These are phyloP conservation scores for Albizia julibrissin DNA, from an alignment of 306 rosid genomes.

Conservation along the genomic window DNA sequence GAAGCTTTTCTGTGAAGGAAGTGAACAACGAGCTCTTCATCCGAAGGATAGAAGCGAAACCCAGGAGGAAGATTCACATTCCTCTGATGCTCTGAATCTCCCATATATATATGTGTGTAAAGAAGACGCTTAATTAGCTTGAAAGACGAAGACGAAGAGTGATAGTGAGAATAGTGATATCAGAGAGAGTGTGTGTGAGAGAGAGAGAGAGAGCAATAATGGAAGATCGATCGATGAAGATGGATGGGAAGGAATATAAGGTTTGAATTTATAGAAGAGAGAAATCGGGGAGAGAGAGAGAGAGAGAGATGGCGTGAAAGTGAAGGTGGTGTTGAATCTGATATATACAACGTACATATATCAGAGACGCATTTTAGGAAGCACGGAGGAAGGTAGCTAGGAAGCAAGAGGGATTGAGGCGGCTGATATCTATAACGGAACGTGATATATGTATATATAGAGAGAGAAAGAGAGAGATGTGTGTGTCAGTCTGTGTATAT, in stretches of 20 bases:
- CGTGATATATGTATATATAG: constrained; percentile 22
- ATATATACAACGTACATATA: not conserved
- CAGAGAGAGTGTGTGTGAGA: not conserved
- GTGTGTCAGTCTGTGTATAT: no score
- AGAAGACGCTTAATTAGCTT: not conserved
- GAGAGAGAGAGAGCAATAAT: not conserved
- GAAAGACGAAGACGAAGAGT: not conserved
- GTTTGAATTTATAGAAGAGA: constrained; percentile 45
- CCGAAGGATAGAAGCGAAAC: constrained; percentile 82
- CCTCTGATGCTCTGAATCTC: constrained; percentile 35
- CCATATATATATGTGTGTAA: constrained; percentile 29
- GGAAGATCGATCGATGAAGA: not conserved
- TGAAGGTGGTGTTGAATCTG: constrained; percentile 37
- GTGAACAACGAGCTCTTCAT: constrained; percentile 87
- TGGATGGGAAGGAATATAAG: constrained; percentile 13
- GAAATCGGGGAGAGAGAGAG: constrained; percentile 2
- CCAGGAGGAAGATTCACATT: constrained; percentile 83
- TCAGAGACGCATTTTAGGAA: not conserved
- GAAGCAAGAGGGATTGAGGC: constrained; percentile 33
- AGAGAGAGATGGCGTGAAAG: constrained; percentile 47
- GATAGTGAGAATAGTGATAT: not conserved
- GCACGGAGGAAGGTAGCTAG: not conserved
- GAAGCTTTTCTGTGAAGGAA: constrained; percentile 85
- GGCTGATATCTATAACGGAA: constrained; percentile 47
- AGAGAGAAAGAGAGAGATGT: not conserved